Conservation (phyloP, 2,329 filamentous ascomycete genomes). For the Periconia digitata region DNA sequence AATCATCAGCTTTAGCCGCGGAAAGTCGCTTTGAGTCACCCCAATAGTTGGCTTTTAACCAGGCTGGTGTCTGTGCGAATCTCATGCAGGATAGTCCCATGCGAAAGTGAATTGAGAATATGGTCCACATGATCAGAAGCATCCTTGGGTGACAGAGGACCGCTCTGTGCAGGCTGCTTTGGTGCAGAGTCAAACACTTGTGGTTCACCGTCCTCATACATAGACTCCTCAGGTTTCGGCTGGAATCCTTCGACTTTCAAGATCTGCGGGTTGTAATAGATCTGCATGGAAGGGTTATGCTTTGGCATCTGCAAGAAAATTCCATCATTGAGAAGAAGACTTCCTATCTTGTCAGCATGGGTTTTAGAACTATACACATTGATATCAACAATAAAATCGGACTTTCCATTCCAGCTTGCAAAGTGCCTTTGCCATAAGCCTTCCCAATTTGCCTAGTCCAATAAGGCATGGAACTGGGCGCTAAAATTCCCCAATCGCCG, state of each 20-base stretch:
- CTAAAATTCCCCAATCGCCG: slow-evolving; percentile 5
- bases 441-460: slow-evolving; percentile 4
- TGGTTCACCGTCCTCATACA: neutral
- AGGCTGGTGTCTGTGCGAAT: slow-evolving; percentile 7
- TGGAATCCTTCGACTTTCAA: slow-evolving; percentile 10
- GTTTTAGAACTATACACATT: slow-evolving; percentile 6
- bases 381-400: slow-evolving; percentile 7
- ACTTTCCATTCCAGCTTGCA: neutral
- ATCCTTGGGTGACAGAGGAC: neutral
- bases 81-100: slow-evolving; percentile 7
- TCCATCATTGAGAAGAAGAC: slow-evolving; percentile 3
- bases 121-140: neutral
- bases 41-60: slow-evolving; percentile 6
- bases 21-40: neutral
- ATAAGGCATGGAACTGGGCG: slow-evolving; percentile 1
- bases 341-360: slow-evolving; percentile 11
- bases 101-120: slow-evolving; percentile 1
- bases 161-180: neutral
- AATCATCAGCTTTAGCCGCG: neutral
- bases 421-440: neutral
- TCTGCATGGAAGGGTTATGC: slow-evolving; percentile 3
- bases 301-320: slow-evolving; percentile 9
- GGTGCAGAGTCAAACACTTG: neutral
- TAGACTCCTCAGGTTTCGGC: neutral
- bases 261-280: slow-evolving; percentile 14